Base-by-base conservation (phyloP, 345 rosid genomes). In the Nephelium lappaceum region DNA sequence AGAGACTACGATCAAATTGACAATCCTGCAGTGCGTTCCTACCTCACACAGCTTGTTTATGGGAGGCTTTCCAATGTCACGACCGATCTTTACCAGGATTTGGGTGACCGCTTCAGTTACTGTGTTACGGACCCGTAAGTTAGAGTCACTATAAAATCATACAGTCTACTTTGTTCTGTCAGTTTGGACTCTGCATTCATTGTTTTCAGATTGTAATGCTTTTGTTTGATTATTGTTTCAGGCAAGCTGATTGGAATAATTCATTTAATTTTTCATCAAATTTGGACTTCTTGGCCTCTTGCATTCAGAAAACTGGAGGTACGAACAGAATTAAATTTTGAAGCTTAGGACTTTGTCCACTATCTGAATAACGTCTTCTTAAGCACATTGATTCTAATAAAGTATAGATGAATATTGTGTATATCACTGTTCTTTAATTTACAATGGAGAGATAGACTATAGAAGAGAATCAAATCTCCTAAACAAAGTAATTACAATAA, bases 201-300 rank as follows among this genome's bases (percentile, higher is more conserved):
- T n/a, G n/a, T n/a, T n/a, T 25, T 12, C 3, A 49, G 1, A 12
- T 9, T 61, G 15, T 69, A 14, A 53, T 53, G 11, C 21, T 24
- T 45, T 36, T 19, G 42, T 71, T 65, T 64, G 78, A 1, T 66
- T 8, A 60, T 57, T 73, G 75, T 88, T 84, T 82, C 97, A 95
- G 99, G 94, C 82, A 89, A 4, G 92, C 87, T 78, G 98, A 95
- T 78, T 95, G 97, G 96, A 84, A 92, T 74, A 84, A 74, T 83
- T 95, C 99, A 67, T 93, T 93, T 80, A 90, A 92, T 75, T 95
- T 84, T 83, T 89, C 97, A 19, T 86, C 94, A 62, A 87, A 93
- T 82, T 82, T 91, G 86, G 88, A 83, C 43, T 95, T 95, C 90
- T 23, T 95, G 77, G 78, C 90, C 69, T 62, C 90, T 72, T 93